A percentile compares a stretch with the other conserved stretches of the same genome.
Evolutionary conservation across 2,329 filamentous ascomycete species (phyloP).

Genomic region (Zalaria sp.): DNA sequence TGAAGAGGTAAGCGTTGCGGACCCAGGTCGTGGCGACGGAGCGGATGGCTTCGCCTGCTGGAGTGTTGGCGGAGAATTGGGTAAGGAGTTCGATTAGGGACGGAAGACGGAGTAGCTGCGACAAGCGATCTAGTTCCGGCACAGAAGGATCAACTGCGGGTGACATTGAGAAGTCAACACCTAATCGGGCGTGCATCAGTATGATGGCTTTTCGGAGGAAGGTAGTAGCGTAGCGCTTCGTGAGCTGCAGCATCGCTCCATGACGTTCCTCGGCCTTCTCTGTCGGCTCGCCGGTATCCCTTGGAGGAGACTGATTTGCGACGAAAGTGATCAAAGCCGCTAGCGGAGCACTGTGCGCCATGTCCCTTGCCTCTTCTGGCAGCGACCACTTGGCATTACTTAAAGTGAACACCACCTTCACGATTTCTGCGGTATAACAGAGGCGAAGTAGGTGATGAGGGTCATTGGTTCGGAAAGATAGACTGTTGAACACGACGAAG

Average conservation of each 20-base stretch:
- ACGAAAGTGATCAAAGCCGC: no score
- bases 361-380: no score
- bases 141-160: conserved; percentile 31
- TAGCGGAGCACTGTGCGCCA: no score
- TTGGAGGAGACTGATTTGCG: no score
- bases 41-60: conserved; percentile 28
- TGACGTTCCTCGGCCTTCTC: background rate
- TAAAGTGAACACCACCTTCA: conserved; percentile 54
- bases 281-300: no score
- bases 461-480: conserved; percentile 51
- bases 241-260: background rate
- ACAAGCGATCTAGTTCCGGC: conserved; percentile 65
- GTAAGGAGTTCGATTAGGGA: conserved; percentile 66
- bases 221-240: conserved; percentile 67
- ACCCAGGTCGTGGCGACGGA: conserved; percentile 58
- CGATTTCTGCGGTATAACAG: conserved; percentile 82
- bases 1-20: conserved; percentile 32
- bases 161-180: conserved; percentile 62
- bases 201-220: conserved; percentile 80
- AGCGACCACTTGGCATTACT: no score
- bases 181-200: conserved; percentile 75
- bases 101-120: conserved; percentile 60
- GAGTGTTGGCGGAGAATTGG: conserved; percentile 31
- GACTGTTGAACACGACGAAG: conserved; percentile 65
- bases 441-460: conserved; percentile 68